Base-by-base conservation (phyloP, 179 eudicot genomes). In the Nepenthes alata region DNA sequence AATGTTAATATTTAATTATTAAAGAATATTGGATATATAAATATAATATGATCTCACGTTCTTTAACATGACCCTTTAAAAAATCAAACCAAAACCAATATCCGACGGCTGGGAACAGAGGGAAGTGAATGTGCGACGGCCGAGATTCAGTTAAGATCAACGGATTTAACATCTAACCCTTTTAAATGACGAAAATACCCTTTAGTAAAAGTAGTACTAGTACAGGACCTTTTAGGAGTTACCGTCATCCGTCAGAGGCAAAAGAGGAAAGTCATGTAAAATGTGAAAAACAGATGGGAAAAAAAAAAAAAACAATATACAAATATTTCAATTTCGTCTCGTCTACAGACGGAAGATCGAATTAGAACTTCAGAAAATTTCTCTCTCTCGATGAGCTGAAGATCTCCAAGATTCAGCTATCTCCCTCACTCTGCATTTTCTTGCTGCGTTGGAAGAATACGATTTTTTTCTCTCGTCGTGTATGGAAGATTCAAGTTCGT, bases 401-500 rank as follows among this genome's bases (percentile, higher is more conserved):
- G 35, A 52, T 52, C 48, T 55, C 61, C 55, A 68, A 37, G 6
- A 4, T 41, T 41, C 45, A 41, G 45, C 45, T 0, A 4, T 41
- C 45, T 41, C 6, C 8, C 45, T 41, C 45, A 4, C 8, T 41
- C 45, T 7, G 45, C 6, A 41, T 41, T 41, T 41, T 41, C 8
- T 4, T 41, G 5, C 6, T 41, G 6, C 45, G 5, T 41, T 4
- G 8, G 8, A 7, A 41, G 45, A 41, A 41, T 4, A 4, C 8
- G 45, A 41, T 4, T 41, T 41, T 49, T 54, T 38, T 64, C 51
- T 16, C 47, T 41, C 49, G 53, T 14, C 15, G 11, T 59, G 53
- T 45, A 68, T 62, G 67, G 65, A 61, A 53, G 62, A 61, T 60
- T 63, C 69, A 39, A 60, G 39, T 70, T 68, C 47, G 14, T 9